Conservation (phyloP, 2,329 filamentous ascomycete species). For the Coniochaeta sp. region DNA sequence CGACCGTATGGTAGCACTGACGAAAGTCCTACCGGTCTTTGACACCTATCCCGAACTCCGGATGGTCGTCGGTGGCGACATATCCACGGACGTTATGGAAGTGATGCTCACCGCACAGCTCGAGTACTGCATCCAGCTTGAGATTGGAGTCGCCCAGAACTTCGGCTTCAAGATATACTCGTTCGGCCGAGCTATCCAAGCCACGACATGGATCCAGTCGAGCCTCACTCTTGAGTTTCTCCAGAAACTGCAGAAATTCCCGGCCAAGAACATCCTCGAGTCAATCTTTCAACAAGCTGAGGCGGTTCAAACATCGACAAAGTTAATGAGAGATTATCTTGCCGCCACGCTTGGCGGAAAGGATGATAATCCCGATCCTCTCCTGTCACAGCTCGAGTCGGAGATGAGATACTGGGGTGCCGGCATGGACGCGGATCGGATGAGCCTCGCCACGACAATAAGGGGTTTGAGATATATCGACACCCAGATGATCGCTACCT, state of each 20-base stretch:
- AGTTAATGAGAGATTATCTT: slow-evolving; percentile 9
- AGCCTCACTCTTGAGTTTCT: slow-evolving; percentile 8
- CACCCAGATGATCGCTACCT: slow-evolving; percentile 8
- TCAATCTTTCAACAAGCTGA: slow-evolving; percentile 8
- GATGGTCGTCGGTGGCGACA: slow-evolving; percentile 4
- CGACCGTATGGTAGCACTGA: slow-evolving; percentile 11
- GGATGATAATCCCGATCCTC: slow-evolving; percentile 5
- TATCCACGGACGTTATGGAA: slow-evolving; percentile 8
- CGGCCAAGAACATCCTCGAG: slow-evolving; percentile 8
- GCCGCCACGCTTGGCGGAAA: slow-evolving; percentile 10
- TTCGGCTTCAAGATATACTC: slow-evolving; percentile 12
- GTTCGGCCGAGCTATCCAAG: slow-evolving; percentile 9
- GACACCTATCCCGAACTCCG: slow-evolving; percentile 6
- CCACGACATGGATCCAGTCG: slow-evolving; percentile 9
- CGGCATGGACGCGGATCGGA: slow-evolving; percentile 11
- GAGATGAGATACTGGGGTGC: slow-evolving; percentile 10
- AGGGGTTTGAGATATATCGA: slow-evolving; percentile 7
- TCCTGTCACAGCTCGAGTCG: background rate
- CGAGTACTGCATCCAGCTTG: slow-evolving; percentile 8
- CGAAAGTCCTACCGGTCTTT: slow-evolving; percentile 8
- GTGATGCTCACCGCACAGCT: slow-evolving; percentile 10
- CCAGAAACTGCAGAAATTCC: slow-evolving; percentile 9
- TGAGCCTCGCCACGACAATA: slow-evolving; percentile 10
- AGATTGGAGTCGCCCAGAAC: slow-evolving; percentile 7
- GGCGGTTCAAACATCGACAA: background rate